Evolutionary conservation across 2,329 filamentous ascomycete species (phyloP), one percentile per base, ranked within the genome.

Genomic region (Ophiostoma australiae): DNA sequence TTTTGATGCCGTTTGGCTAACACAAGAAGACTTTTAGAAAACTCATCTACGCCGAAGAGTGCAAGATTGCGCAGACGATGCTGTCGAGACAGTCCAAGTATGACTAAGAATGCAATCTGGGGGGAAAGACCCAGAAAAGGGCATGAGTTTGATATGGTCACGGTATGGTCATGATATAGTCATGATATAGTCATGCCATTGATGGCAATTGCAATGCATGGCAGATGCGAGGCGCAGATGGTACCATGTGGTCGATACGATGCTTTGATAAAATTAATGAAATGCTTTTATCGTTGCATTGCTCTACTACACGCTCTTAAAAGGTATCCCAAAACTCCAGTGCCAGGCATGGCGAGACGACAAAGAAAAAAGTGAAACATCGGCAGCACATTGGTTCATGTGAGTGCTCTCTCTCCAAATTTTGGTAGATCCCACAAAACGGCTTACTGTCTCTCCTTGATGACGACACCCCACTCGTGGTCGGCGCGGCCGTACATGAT

Each of bases 401-500:
- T 3, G 20, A 48, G 44, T 8, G 27, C 15, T 31, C 1, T 31
- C 1, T 31, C 58, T 20, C 27, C 15, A 2, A 63, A 7, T 31
- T 63, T 63, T 63, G 2, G 0, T 8, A 63, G 20, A 10, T 20
- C 27, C 17, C 27, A 23, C 52, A 20, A 17, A 11, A 27, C 8
- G 52, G 27, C 20, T 48, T 48, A 72, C 55, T 67, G 61, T 27
- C 37, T 85, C 79, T 91, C 88, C 69, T 86, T 82, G 48, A 93
- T 84, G 48, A 91, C 84, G 70, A 91, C 85, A 48, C 86, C 89
- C 90, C 91, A 93, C 67, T 86, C 81, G 78, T 93, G 90, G 72
- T 89, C 77, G 76, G 85, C 86, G 72, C 85, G 85, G 72, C 90
- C 90, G 78, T 90, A 93, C 89, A 92, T 92, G 80, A 93, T 91